Percentiles rank a stretch among this genome's conserved stretches.
Evolutionary conservation across 345 rosid species (phyloP).

Genomic region (Hypericum androsaemum): DNA sequence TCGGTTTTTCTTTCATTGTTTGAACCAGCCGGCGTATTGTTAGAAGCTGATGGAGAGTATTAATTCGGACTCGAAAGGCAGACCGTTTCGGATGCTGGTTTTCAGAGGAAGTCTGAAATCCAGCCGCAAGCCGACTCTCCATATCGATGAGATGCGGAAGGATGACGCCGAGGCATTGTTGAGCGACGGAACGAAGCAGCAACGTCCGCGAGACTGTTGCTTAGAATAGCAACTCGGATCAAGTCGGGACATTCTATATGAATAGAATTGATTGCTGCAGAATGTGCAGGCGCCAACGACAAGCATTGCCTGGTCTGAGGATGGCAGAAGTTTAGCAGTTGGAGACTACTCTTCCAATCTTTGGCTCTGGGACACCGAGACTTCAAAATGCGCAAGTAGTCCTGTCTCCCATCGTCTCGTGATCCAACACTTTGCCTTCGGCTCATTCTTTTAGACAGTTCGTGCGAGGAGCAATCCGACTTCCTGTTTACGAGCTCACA

Average conservation of each 20-base stretch:
- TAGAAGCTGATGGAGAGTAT: conserved; percentile 26
- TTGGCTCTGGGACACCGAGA: conserved; percentile 39
- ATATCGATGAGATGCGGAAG: conserved; percentile 30
- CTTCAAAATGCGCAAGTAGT: conserved; percentile 33
- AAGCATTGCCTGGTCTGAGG: conserved; percentile 39
- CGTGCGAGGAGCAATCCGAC: conserved; percentile 23
- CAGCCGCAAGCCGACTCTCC: conserved; percentile 14
- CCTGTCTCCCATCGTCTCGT: neutral
- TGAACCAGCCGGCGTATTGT: conserved; percentile 26
- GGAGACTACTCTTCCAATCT: conserved; percentile 31
- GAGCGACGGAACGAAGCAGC: conserved; percentile 1
- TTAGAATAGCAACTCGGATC: too few species aligned
- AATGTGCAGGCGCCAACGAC: conserved; percentile 28
- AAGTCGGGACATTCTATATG: too few species aligned
- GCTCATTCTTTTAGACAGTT: conserved; percentile 15
- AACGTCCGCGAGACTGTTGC: conserved; percentile 12
- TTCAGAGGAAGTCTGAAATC: conserved; percentile 49
- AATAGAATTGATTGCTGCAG: too few species aligned
- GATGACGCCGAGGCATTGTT: conserved; percentile 19
- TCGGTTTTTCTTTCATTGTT: neutral
- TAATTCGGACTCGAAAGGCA: conserved; percentile 33
- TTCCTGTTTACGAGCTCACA: conserved; percentile 26
- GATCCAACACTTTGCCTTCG: conserved; percentile 10
- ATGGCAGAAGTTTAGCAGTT: conserved; percentile 27
- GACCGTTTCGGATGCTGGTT: conserved; percentile 39